phyloP scores from a whole-genome alignment of 306 rosid species.

The Inga oerstediana region DNA sequence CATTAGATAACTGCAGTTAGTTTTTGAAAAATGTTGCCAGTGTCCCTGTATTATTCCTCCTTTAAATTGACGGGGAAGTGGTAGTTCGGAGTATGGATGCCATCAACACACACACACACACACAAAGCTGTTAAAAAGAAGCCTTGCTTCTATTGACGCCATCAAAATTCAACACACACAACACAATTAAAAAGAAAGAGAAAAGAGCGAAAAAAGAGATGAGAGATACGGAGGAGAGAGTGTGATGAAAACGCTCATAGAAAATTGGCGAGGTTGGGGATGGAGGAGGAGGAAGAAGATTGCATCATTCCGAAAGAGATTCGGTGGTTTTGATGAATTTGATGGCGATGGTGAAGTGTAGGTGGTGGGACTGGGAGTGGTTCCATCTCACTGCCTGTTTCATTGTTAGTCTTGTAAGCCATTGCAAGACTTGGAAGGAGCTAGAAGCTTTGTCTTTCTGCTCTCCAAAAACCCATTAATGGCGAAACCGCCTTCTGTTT shows the following conservation, averaged over 20 bases:
- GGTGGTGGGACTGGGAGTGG: slow-evolving; percentile 53
- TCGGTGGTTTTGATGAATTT: slow-evolving; percentile 49
- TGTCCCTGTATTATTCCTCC: no score
- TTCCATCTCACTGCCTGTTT: slow-evolving; percentile 37
- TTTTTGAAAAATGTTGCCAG: no score
- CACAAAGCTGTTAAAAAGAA: not conserved
- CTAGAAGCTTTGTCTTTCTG: slow-evolving; percentile 33
- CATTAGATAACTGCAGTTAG: no score
- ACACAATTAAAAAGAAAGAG: not conserved
- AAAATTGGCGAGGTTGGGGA: slow-evolving; percentile 25
- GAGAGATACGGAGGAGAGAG: no score
- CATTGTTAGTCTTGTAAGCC: slow-evolving; percentile 59
- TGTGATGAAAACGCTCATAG: slow-evolving; percentile 41
- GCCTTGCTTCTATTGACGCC: slow-evolving; percentile 51
- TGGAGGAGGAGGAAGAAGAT: slow-evolving; percentile 58
- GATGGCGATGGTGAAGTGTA: slow-evolving; percentile 35
- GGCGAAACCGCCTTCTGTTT: slow-evolving; percentile 53
- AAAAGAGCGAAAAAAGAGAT: no score
- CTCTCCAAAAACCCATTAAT: slow-evolving; percentile 55
- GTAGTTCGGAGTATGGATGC: no score
- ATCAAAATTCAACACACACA: not conserved
- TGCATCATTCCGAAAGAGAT: slow-evolving; percentile 76
- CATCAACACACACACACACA: not conserved
- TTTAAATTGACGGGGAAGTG: no score
- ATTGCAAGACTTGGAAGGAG: slow-evolving; percentile 34